Evolutionary conservation across 345 rosid genomes (phyloP), one percentile per base, ranked within the genome.

Genomic region (Corymbia maculata): DNA sequence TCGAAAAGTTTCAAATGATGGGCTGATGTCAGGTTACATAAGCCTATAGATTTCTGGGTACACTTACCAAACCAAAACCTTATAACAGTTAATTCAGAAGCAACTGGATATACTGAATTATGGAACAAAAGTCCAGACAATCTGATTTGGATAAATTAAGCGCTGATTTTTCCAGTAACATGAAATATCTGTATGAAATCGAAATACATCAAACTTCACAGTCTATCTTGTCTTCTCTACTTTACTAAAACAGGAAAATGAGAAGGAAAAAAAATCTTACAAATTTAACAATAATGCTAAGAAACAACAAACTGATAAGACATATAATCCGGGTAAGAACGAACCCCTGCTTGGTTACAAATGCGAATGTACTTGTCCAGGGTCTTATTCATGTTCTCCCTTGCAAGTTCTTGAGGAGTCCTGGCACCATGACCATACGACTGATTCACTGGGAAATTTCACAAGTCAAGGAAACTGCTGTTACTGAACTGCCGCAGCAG

Each of bases 361-460:
- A 94, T 52, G 49, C 85, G 86, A 90, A 94, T 92, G 90, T 94
- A 95, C 30, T 90, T 91, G 59, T 94, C 93, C 68, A 95, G 89
- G 26, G 36, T 36, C 47, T 70, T 30, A 53, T 87, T 91, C 88
- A 92, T 93, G 28, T 90, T 91, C 91, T 89, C 90, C 92, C 92
- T 94, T 84, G 92, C 95, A 52, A 88, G 52, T 86, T 92, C 95
- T 92, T 95, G 82, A 88, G 93, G 93, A 44, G 90, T 93, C 75
- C 87, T 87, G 68, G 95, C 94, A 89, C 93, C 94, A 87, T 91
- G 88, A 82, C 93, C 96, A 88, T 89, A 52, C 16, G 94, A 89
- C 45, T 91, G 47, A 52, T 92, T 93, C 36, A 92, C 94, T 1
- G 91, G 95, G 89, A 95, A 93, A 59, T 93, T 95, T 51, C 93